These are phyloP conservation scores for Aspergillus sp. DNA, from an alignment of 2,329 filamentous ascomycete species.

Conservation along the genomic window DNA sequence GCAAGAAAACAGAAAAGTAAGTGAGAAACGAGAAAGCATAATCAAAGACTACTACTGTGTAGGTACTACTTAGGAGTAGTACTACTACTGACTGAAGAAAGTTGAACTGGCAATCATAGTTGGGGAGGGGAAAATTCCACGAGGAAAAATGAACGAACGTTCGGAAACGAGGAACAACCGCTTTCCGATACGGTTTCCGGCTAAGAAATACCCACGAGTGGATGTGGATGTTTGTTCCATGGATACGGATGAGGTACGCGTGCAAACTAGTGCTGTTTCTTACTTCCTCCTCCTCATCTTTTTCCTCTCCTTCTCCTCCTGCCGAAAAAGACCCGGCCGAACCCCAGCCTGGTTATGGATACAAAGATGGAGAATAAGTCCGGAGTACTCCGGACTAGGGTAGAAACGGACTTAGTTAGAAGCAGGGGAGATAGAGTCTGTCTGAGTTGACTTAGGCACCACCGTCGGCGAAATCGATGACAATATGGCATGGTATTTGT, in stretches of 20 bases:
- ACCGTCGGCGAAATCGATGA: not conserved
- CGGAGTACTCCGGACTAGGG: slow-evolving; percentile 1
- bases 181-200: not conserved
- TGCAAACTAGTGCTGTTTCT: too few species aligned
- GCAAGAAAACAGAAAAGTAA: not conserved
- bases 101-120: too few species aligned
- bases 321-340: slow-evolving; percentile 2
- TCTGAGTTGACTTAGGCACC: not conserved
- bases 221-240: not conserved
- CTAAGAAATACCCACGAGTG: not conserved
- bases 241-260: too few species aligned
- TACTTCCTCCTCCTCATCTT: too few species aligned
- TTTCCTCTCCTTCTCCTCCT: too few species aligned
- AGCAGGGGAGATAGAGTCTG: not conserved
- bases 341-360: not conserved
- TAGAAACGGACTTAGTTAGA: not conserved
- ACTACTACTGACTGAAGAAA: not conserved
- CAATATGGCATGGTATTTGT: not conserved
- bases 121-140: not conserved
- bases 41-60: too few species aligned
- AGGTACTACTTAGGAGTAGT: not conserved
- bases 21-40: too few species aligned
- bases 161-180: not conserved
- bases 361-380: not conserved
- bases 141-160: not conserved